Evolutionary conservation across 169 alveolate species (phyloP).

Genomic region (Plasmodium fragile): DNA sequence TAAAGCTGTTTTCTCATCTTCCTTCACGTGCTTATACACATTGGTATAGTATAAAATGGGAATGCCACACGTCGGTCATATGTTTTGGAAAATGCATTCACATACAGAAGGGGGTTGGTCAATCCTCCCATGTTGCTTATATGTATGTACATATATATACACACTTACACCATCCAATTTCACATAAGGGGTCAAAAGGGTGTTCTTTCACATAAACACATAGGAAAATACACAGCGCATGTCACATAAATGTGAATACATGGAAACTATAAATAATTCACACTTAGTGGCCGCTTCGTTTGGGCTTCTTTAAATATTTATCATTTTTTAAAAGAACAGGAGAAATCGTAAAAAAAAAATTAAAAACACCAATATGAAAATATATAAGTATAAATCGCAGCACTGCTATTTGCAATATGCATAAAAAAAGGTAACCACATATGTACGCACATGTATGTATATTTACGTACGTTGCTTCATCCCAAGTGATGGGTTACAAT

Average conservation of each 20-base stretch:
- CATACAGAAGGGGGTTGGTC: neutral
- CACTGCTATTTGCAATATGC: neutral
- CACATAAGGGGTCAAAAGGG: neutral
- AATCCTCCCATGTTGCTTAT: neutral
- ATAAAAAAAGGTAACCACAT: neutral
- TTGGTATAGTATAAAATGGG: neutral
- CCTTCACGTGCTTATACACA: neutral
- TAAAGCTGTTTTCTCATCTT: neutral
- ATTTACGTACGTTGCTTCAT: neutral
- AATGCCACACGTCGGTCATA: neutral
- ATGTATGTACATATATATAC: neutral
- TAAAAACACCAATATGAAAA: neutral
- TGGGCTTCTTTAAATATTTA: neutral
- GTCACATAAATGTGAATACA: neutral
- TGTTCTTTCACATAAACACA: neutral
- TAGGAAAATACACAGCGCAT: neutral
- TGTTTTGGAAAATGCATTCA: neutral
- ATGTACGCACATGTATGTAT: neutral
- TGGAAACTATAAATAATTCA: neutral
- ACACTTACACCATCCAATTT: neutral
- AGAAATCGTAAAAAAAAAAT: neutral
- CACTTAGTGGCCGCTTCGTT: neutral
- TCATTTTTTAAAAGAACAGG: neutral
- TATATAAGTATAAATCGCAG: neutral
- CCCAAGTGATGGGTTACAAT: neutral